These are phyloP conservation scores for Oldenlandia corymbosa DNA, from an alignment of 257 asterid species.

Conservation along the genomic window DNA sequence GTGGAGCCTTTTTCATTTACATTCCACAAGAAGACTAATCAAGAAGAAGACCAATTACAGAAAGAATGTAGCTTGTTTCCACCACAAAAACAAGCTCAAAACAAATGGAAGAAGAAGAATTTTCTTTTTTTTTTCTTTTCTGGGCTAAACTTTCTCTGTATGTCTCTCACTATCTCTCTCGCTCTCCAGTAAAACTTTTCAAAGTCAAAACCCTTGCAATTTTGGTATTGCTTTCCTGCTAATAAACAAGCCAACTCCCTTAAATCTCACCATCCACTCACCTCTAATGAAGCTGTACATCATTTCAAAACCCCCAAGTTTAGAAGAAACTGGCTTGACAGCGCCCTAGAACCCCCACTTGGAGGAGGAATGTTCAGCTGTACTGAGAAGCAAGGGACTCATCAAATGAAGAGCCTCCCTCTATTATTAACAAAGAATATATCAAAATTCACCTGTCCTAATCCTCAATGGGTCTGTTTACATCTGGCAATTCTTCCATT, in stretches of 20 bases:
- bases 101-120: conserved; percentile 22
- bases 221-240: conserved; percentile 13
- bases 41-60: conserved; percentile 27
- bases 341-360: conserved; percentile 19
- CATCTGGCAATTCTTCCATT: conserved; percentile 37
- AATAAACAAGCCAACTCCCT: conserved; percentile 15
- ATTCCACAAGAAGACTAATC: conserved; percentile 32
- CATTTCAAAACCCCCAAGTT: conserved; percentile 18
- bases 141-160: conserved; percentile 18
- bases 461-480: conserved; percentile 36
- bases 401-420: conserved; percentile 25
- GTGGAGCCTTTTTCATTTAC: conserved; percentile 38
- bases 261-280: conserved; percentile 5
- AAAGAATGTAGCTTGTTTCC: conserved; percentile 18
- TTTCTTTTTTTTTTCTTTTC: conserved; percentile 9
- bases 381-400: conserved; percentile 21
- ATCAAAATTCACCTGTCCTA: conserved; percentile 26
- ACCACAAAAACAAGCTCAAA: conserved; percentile 17
- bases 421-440: conserved; percentile 45
- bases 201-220: conserved; percentile 24
- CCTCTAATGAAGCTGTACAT: conserved; percentile 19
- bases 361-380: conserved; percentile 26
- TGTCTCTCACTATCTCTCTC: conserved; percentile 5
- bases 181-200: conserved; percentile 2
- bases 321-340: conserved; percentile 19